Evolutionary conservation across 495 filamentous ascomycete species (phyloP).

Genomic region (Penicillium maclennaniae): DNA sequence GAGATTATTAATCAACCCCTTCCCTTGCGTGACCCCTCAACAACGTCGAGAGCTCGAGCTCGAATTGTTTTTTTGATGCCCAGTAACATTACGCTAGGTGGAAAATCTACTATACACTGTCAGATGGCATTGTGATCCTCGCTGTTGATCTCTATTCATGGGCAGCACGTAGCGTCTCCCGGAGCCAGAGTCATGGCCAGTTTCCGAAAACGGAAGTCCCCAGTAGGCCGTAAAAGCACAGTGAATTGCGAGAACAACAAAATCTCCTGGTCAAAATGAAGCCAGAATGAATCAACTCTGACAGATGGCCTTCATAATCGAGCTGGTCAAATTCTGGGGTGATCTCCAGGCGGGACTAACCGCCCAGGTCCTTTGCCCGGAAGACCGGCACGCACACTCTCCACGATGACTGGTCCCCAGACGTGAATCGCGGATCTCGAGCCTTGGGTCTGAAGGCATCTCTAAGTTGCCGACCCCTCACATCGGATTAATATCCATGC

Average conservation of each 20-base stretch:
- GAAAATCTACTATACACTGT: too few relatives aligned
- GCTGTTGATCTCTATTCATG: neutral
- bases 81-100: neutral
- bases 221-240: neutral
- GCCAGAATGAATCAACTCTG: slow-evolving; percentile 13
- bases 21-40: slow-evolving; percentile 13
- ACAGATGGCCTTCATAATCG: neutral
- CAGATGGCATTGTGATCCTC: too few relatives aligned
- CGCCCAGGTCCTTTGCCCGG: slow-evolving; percentile 19
- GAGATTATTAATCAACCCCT: slow-evolving; percentile 25
- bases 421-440: slow-evolving; percentile 1
- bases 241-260: neutral
- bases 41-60: neutral
- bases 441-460: neutral
- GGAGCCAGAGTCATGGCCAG: neutral
- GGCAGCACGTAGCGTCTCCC: neutral
- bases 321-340: neutral
- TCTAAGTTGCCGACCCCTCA: slow-evolving; percentile 1
- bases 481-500: slow-evolving; percentile 16
- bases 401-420: slow-evolving; percentile 18
- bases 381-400: slow-evolving; percentile 18
- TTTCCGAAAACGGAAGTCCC: neutral
- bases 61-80: neutral
- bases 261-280: slow-evolving; percentile 1
- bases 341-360: slow-evolving; percentile 1